Evolutionary conservation across 345 rosid genomes (phyloP).

Genomic region (Jatropha curcas): DNA sequence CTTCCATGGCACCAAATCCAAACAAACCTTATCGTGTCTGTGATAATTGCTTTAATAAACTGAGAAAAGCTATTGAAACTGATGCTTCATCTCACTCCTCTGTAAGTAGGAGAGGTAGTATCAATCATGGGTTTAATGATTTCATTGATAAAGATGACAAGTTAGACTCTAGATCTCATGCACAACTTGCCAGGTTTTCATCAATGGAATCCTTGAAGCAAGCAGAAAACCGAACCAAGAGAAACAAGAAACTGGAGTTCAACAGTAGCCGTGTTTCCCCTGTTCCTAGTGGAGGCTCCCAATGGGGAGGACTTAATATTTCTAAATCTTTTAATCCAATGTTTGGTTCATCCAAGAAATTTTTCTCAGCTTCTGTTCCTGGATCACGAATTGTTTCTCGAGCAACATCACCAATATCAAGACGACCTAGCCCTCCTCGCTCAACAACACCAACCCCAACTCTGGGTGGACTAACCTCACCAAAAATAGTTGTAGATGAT

Average conservation of each 20-base stretch:
- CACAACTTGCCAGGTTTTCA: constrained; percentile 82
- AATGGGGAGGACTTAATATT: constrained; percentile 74
- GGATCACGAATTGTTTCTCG: constrained; percentile 98
- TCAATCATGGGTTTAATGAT: constrained; percentile 59
- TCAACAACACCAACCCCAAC: constrained; percentile 99
- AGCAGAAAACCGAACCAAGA: constrained; percentile 66
- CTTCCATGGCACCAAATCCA: constrained; percentile 98
- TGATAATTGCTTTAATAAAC: constrained; percentile 78
- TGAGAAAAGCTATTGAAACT: constrained; percentile 69
- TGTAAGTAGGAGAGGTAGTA: constrained; percentile 72
- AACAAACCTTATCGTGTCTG: constrained; percentile 91
- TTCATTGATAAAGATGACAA: constrained; percentile 73
- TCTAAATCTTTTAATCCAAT: constrained; percentile 82
- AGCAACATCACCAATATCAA: constrained; percentile 96
- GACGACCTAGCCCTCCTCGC: constrained; percentile 94
- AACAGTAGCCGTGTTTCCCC: constrained; percentile 98
- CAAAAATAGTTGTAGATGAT: constrained; percentile 73
- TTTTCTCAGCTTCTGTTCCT: constrained; percentile 99
- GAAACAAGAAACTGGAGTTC: constrained; percentile 86
- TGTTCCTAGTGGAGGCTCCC: constrained; percentile 83
- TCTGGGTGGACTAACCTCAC: constrained; percentile 82
- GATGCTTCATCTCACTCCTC: constrained; percentile 69
- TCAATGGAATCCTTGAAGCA: constrained; percentile 85
- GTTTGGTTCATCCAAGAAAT: constrained; percentile 93
- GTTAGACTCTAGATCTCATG: constrained; percentile 70